A percentile compares a stretch with the other conserved stretches of the same genome.
Conservation (phyloP, 108 stramenopile genomes). For the Discostella stelligeroides region DNA sequence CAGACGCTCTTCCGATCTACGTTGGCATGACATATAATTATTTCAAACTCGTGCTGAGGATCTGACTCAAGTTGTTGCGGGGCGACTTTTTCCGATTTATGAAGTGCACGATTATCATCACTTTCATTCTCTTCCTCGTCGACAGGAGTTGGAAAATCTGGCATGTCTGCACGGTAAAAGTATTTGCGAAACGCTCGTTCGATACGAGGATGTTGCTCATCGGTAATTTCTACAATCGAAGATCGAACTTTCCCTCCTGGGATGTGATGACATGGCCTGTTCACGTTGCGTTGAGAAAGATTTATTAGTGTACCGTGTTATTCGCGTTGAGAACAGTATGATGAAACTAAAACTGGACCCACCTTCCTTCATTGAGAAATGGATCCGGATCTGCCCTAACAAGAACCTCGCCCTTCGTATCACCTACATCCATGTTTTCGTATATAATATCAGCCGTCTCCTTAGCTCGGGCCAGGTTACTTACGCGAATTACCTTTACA, state of each 20-base stretch:
- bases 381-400: slow-evolving; percentile 71
- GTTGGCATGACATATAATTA: slow-evolving; percentile 94
- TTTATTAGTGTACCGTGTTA: not conserved
- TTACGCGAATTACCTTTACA: slow-evolving; percentile 76
- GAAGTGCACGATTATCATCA: not conserved
- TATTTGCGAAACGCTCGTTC: slow-evolving; percentile 87
- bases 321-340: not conserved
- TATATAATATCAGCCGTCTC: slow-evolving; percentile 88
- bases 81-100: slow-evolving; percentile 24
- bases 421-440: slow-evolving; percentile 48
- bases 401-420: slow-evolving; percentile 30
- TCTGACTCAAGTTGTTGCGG: slow-evolving; percentile 19
- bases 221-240: slow-evolving; percentile 58
- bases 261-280: slow-evolving; percentile 72
- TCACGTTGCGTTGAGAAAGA: no score
- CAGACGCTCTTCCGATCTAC: no score
- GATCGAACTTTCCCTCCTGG: slow-evolving; percentile 66
- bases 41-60: slow-evolving; percentile 86
- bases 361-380: slow-evolving; percentile 83
- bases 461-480: slow-evolving; percentile 83
- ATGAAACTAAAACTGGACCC: slow-evolving; percentile 3
- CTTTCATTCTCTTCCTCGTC: slow-evolving; percentile 20
- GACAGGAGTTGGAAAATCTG: slow-evolving; percentile 23
- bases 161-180: slow-evolving; percentile 74
- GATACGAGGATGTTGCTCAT: slow-evolving; percentile 80